Conservation (phyloP, 805 yeast species). For the Kuraishia hungarica region DNA sequence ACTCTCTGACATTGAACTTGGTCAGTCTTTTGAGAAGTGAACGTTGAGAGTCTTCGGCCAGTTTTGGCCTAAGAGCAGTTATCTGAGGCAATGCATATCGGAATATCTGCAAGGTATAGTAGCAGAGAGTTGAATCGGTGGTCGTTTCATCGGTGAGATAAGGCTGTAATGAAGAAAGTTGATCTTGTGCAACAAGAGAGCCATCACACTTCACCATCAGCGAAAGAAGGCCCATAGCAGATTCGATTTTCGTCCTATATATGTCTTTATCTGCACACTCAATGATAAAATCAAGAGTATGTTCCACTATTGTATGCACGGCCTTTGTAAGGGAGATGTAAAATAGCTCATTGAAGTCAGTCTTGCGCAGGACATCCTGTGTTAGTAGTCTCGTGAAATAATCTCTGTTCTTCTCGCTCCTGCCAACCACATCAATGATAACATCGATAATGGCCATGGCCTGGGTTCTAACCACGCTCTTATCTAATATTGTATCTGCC, state of each 20-base stretch:
- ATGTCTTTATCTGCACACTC: constrained; percentile 22
- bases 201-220: constrained; percentile 45
- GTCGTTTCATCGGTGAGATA: constrained; percentile 42
- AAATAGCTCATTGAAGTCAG: constrained; percentile 11
- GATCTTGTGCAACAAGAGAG: constrained; percentile 53
- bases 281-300: constrained; percentile 26
- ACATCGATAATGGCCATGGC: constrained; percentile 16
- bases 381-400: constrained; percentile 40
- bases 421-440: constrained; percentile 29
- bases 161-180: constrained; percentile 57
- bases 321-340: constrained; percentile 13
- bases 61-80: constrained; percentile 38
- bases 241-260: constrained; percentile 19
- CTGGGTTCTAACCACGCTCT: background rate
- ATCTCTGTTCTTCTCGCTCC: constrained; percentile 29
- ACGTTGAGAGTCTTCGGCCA: constrained; percentile 38
- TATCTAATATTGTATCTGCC: background rate
- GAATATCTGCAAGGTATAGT: constrained; percentile 46
- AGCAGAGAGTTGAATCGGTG: constrained; percentile 31
- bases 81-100: constrained; percentile 36
- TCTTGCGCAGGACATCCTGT: constrained; percentile 29
- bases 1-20: constrained; percentile 48
- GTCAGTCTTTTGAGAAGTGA: constrained; percentile 50
- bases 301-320: constrained; percentile 23
- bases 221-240: constrained; percentile 41